Percentiles rank a stretch among this genome's conserved stretches.
phyloP scores from a whole-genome alignment of 2,329 filamentous ascomycete species.

The Aureobasidium melanogenum region DNA sequence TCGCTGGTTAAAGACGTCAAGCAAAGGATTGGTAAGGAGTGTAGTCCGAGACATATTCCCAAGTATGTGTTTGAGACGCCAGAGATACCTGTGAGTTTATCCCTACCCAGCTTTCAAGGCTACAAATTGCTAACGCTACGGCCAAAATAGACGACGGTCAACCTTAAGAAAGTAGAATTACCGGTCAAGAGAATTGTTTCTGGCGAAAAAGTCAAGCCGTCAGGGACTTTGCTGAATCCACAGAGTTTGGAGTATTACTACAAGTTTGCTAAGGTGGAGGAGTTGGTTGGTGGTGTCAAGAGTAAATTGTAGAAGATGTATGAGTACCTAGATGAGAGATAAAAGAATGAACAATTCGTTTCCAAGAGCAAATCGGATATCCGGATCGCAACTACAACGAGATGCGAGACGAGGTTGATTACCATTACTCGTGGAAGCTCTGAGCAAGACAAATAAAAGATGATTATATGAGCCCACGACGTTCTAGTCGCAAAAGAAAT shows the following conservation, averaged over 20 bases:
- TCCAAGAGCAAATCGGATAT: too few relatives aligned
- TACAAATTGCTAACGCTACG: background rate
- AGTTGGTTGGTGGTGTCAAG: conserved; percentile 37
- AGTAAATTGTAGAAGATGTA: conserved; percentile 41
- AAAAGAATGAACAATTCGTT: too few relatives aligned
- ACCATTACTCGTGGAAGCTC: background rate
- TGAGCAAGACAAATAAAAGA: background rate
- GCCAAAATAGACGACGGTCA: conserved; percentile 59
- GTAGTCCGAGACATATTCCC: conserved; percentile 68
- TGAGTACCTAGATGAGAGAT: background rate
- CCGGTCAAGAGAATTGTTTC: conserved; percentile 79
- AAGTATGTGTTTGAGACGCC: conserved; percentile 70
- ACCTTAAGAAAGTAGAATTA: conserved; percentile 76
- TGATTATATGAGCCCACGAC: too few relatives aligned
- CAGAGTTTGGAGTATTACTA: conserved; percentile 70
- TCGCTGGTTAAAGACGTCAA: conserved; percentile 52
- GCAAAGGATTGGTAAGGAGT: conserved; percentile 54
- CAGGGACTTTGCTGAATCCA: conserved; percentile 69
- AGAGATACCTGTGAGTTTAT: conserved; percentile 61
- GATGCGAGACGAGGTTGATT: background rate
- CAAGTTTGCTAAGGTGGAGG: conserved; percentile 64
- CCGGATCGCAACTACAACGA: too few relatives aligned
- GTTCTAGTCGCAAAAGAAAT: background rate
- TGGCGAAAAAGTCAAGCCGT: conserved; percentile 63
- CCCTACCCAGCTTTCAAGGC: background rate